Evolutionary conservation across 257 asterid species (phyloP).

Genomic region (Solanum infundibuliforme): DNA sequence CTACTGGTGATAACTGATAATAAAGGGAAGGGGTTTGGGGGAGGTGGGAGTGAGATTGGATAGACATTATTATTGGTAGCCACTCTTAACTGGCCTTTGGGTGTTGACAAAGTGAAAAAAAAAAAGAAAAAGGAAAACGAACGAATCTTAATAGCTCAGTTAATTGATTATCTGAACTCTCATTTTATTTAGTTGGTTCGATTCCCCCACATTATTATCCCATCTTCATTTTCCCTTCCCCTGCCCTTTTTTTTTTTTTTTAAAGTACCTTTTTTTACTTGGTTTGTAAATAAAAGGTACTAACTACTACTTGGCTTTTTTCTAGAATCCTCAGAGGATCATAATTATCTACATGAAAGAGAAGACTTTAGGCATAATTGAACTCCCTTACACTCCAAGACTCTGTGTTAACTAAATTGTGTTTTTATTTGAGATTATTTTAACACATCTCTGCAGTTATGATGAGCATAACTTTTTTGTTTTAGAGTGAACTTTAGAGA

Average conservation of each 20-base stretch:
- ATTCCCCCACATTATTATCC: too few relatives aligned
- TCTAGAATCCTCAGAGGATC: background rate
- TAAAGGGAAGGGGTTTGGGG: background rate
- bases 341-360: background rate
- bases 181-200: background rate
- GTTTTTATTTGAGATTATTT: background rate
- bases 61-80: background rate
- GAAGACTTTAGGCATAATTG: background rate
- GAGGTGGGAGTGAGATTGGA: background rate
- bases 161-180: too few relatives aligned
- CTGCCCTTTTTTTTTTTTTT: background rate
- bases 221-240: background rate
- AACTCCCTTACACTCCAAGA: background rate
- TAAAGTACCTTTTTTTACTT: background rate
- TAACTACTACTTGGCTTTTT: background rate
- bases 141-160: background rate
- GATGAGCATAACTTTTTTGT: background rate
- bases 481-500: background rate
- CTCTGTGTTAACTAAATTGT: too few relatives aligned
- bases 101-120: background rate
- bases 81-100: background rate
- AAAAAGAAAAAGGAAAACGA: background rate
- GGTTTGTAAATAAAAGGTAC: conserved; percentile 3
- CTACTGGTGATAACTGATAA: background rate
- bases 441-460: background rate